Evolutionary conservation across 306 rosid genomes (phyloP), one percentile per base, ranked within the genome.

Genomic region (Cyamopsis tetragonoloba): DNA sequence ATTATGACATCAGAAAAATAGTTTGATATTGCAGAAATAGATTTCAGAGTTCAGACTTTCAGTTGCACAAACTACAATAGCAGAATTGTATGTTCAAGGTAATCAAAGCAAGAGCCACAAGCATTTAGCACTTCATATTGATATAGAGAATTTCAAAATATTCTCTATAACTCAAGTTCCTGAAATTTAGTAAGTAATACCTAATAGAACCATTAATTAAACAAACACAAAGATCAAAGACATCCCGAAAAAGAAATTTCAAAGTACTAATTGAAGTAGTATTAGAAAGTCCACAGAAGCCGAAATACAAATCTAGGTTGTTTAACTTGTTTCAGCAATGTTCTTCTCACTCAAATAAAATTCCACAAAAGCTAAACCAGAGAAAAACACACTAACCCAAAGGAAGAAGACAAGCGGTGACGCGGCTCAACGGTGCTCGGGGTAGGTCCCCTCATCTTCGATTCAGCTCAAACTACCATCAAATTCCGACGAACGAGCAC

Each of bases 381-480:
- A 55, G 20, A 18, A 5, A 18, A 38, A 61, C 51, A 7, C 23
- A 62, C 74, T 34, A 14, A 90, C 98, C 63, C 84, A 14, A 70
- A 26, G 4, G 88, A 82, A 77, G 88, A 65, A 8, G 91, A 84
- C 39, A 80, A 77, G 17, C 97, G 98, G 74, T 69, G 81, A 4
- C 97, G 83, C 11, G 88, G 97, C 84, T 93, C 98, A 6, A 81
- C 66, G 63, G 72, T 55, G 73, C 67, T 81, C 0, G 84, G 84
- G 34, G 89, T 77, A 18, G 82, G 68, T 61, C 74, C 86, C 82
- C 97, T 89, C 97, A 93, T 92, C 42, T 72, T 60, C 46, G 64
- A 72, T 72, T 74, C 64, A 56, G 79, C 51, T 37, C 69, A 64
- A 75, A 63, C 26, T 34, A 66, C 48, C 74, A 50, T 83, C 66